phyloP scores from a whole-genome alignment of 1,139 yeast genomes.

The Zygotorulaspora mrakii region DNA sequence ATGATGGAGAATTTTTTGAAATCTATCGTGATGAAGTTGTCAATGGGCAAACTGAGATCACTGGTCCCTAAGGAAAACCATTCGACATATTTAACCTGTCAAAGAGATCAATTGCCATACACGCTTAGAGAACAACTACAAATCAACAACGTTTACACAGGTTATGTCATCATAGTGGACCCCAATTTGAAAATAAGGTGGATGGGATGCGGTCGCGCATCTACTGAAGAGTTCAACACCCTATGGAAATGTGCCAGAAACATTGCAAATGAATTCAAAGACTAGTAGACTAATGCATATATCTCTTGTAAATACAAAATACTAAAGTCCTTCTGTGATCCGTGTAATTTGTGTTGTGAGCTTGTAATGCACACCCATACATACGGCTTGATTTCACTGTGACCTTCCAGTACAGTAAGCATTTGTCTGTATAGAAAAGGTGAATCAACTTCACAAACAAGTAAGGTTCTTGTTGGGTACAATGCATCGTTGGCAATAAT shows the following conservation, averaged over 20 bases:
- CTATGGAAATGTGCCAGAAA: constrained; percentile 67
- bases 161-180: constrained; percentile 79
- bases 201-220: constrained; percentile 87
- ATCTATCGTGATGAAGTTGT: constrained; percentile 55
- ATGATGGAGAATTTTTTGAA: constrained; percentile 70
- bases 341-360: no score
- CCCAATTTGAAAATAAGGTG: constrained; percentile 72
- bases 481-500: no score
- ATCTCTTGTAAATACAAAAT: constrained; percentile 3
- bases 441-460: no score
- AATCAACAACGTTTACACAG: constrained; percentile 75
- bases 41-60: constrained; percentile 45
- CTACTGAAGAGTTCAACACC: constrained; percentile 51
- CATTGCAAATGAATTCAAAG: constrained; percentile 27
- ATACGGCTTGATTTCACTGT: no score
- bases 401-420: no score
- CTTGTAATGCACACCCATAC: no score
- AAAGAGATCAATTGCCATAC: constrained; percentile 57
- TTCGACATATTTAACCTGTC: constrained; percentile 58
- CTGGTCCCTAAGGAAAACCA: constrained; percentile 51
- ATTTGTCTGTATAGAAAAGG: no score
- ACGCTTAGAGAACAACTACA: constrained; percentile 57
- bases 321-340: no score
- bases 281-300: background rate
- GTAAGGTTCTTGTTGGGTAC: no score